phyloP scores from a whole-genome alignment of 306 rosid species.

The Vicia faba region DNA sequence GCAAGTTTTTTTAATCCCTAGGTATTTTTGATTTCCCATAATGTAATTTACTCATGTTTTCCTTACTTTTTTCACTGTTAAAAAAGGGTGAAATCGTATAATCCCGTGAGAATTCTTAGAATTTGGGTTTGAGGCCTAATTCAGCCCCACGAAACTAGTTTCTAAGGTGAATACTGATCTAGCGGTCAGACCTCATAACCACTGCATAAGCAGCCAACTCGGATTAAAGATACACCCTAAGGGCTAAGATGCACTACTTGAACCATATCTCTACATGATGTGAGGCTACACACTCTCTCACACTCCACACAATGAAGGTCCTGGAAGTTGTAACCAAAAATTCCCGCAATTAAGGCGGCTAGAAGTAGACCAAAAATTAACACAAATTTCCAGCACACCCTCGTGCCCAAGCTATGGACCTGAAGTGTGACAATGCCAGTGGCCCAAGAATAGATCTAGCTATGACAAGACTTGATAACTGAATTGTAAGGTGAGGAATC shows the following conservation, averaged over 20 bases:
- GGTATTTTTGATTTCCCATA: not conserved
- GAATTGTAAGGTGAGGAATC: not conserved
- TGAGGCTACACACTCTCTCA: not conserved
- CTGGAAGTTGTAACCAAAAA: not conserved
- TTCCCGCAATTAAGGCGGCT: not conserved
- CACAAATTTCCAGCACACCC: not conserved
- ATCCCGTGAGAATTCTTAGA: slow-evolving; percentile 1
- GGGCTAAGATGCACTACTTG: not conserved
- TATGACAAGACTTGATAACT: not conserved
- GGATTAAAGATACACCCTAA: not conserved
- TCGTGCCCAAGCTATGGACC: not conserved
- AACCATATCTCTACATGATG: not conserved
- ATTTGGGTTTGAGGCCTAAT: not conserved
- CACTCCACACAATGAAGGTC: not conserved
- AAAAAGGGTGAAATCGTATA: not conserved
- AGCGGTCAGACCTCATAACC: not conserved
- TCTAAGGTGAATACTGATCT: not conserved
- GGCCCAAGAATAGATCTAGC: too few relatives aligned
- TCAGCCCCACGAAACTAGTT: not conserved
- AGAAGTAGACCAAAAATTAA: not conserved
- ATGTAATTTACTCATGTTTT: not conserved
- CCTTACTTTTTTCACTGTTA: not conserved
- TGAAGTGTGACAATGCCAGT: too few relatives aligned
- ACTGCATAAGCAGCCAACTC: not conserved
- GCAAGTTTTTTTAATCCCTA: not conserved